Evolutionary conservation across 1,139 yeast species (phyloP).

Genomic region (Pneumocystis carinii): DNA sequence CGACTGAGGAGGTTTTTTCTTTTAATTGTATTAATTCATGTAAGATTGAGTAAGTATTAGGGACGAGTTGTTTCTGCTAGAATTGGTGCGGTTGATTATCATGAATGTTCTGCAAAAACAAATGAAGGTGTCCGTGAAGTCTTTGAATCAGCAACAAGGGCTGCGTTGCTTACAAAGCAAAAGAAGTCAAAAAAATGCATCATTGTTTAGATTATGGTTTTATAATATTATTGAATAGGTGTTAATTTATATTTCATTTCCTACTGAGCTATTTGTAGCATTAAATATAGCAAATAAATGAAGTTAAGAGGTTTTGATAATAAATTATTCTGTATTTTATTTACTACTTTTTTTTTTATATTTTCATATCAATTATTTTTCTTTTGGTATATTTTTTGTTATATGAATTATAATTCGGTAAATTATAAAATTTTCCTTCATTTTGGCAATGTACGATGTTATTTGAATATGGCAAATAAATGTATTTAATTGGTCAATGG

Average conservation of each 20-base stretch:
- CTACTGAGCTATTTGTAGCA: neutral
- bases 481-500: neutral
- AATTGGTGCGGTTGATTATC: conserved; percentile 72
- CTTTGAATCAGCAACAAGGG: conserved; percentile 20
- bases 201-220: neutral
- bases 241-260: neutral
- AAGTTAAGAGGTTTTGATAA: neutral
- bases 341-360: neutral
- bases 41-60: neutral
- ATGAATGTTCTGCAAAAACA: conserved; percentile 88
- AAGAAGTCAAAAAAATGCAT: neutral
- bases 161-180: conserved; percentile 29
- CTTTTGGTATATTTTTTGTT: neutral
- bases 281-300: neutral
- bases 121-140: conserved; percentile 30
- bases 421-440: neutral
- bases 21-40: conserved; percentile 29
- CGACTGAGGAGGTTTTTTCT: conserved; percentile 18
- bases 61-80: conserved; percentile 76
- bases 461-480: neutral
- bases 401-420: neutral
- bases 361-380: neutral
- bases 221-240: neutral
- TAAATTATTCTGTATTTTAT: neutral
- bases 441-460: neutral